phyloP scores from a whole-genome alignment of 306 rosid species.

The Ochetophila trinervis region DNA sequence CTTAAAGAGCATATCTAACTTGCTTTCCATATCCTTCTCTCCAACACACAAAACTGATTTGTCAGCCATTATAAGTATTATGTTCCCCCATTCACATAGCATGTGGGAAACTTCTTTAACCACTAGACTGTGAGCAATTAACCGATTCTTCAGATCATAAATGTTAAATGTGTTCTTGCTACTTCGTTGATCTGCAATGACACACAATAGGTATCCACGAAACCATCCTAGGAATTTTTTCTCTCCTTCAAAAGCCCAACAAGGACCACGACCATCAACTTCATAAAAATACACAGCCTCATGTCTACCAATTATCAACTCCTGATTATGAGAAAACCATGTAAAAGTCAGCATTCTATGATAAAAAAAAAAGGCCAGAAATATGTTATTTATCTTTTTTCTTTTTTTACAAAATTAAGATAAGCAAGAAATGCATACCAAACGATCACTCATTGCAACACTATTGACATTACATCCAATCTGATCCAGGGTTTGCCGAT shows the following conservation, averaged over 20 bases:
- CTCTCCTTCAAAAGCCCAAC: constrained; percentile 99
- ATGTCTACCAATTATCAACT: constrained; percentile 85
- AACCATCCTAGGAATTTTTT: constrained; percentile 94
- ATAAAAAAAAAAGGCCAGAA: neutral
- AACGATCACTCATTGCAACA: constrained; percentile 92
- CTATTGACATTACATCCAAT: constrained; percentile 71
- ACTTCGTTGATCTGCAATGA: constrained; percentile 88
- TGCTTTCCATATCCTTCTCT: constrained; percentile 99
- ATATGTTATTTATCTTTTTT: neutral
- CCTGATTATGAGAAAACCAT: constrained; percentile 45
- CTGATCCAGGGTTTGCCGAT: constrained; percentile 91
- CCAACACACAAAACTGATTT: constrained; percentile 87
- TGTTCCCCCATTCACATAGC: constrained; percentile 98
- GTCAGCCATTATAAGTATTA: constrained; percentile 82
- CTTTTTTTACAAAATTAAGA: neutral
- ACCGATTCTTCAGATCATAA: constrained; percentile 87
- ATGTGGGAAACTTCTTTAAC: constrained; percentile 88
- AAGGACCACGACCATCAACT: constrained; percentile 99
- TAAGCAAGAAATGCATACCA: constrained; percentile 44
- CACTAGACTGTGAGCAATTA: constrained; percentile 80
- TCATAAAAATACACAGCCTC: constrained; percentile 97
- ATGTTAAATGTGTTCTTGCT: constrained; percentile 75
- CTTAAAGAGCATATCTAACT: constrained; percentile 94
- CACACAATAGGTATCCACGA: constrained; percentile 93
- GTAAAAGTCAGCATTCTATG: constrained; percentile 14